These are phyloP conservation scores for Abelmoschus esculentus DNA, from an alignment of 345 rosid genomes.

Conservation along the genomic window DNA sequence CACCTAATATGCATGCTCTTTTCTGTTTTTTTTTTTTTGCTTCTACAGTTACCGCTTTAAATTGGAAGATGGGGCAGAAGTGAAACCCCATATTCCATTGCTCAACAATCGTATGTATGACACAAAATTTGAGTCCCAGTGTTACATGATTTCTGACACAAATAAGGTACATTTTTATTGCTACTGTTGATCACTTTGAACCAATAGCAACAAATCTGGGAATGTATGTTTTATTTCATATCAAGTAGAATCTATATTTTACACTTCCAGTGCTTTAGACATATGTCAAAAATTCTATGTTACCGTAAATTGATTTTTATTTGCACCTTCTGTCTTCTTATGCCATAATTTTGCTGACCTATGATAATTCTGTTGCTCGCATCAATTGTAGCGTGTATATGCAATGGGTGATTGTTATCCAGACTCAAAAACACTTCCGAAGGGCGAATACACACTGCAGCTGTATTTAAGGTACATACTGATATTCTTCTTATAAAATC, in stretches of 20 bases:
- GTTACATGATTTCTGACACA: constrained; percentile 82
- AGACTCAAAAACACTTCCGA: constrained; percentile 65
- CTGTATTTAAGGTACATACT: constrained; percentile 59
- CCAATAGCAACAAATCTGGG: not conserved
- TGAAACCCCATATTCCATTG: constrained; percentile 76
- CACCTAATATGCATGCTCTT: constrained; percentile 1
- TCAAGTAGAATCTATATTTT: not conserved
- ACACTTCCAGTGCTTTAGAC: not conserved
- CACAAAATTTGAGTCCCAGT: constrained; percentile 93
- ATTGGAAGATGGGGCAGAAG: constrained; percentile 88
- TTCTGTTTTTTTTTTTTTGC: not conserved
- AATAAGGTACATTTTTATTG: constrained; percentile 60
- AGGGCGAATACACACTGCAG: constrained; percentile 82
- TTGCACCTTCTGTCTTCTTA: not conserved
- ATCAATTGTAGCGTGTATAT: constrained; percentile 58
- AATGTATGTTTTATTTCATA: not conserved
- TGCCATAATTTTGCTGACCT: constrained; percentile 3
- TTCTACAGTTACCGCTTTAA: constrained; percentile 79
- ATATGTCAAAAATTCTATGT: not conserved
- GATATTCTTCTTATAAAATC: not conserved
- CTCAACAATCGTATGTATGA: constrained; percentile 93
- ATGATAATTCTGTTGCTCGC: not conserved
- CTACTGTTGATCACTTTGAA: constrained; percentile 1
- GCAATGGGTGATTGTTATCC: constrained; percentile 92
- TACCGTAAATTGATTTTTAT: not conserved